Conservation (phyloP, 1,284 basidiomycete species). For the Hymenochaete sp. region DNA sequence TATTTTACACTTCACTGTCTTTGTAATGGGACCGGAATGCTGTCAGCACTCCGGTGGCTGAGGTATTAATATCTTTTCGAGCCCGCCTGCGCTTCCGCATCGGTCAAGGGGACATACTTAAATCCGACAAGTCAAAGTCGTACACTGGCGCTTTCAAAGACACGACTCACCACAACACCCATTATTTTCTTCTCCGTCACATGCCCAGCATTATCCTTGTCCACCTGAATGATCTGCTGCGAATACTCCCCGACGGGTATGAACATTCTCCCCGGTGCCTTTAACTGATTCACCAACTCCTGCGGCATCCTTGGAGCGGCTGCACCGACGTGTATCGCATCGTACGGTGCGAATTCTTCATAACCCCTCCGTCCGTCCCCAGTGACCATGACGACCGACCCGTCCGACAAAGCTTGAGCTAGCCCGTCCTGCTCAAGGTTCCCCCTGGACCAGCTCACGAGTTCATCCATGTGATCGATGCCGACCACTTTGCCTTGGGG, state of each 20-base stretch:
- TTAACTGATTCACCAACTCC: constrained; percentile 73
- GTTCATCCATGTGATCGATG: constrained; percentile 83
- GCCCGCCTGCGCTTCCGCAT: constrained; percentile 19
- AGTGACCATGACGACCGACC: constrained; percentile 50
- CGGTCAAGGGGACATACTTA: constrained; percentile 37
- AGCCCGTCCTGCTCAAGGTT: constrained; percentile 72
- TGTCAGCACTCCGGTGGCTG: too few relatives aligned
- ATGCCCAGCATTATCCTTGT: constrained; percentile 70
- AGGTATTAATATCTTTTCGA: not conserved
- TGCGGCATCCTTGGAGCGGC: constrained; percentile 75
- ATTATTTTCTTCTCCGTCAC: constrained; percentile 66
- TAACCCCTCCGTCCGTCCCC: constrained; percentile 80
- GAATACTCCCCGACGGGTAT: constrained; percentile 72
- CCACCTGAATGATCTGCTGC: constrained; percentile 68
- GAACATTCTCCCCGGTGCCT: constrained; percentile 84
- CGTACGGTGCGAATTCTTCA: constrained; percentile 53
- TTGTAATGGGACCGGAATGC: too few relatives aligned
- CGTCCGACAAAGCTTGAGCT: constrained; percentile 39
- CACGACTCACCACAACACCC: constrained; percentile 62
- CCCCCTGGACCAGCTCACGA: constrained; percentile 59
- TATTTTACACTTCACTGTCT: too few relatives aligned
- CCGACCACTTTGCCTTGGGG: constrained; percentile 67
- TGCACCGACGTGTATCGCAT: constrained; percentile 93
- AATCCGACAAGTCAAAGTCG: constrained; percentile 3
- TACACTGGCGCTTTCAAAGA: not conserved